phyloP scores from a whole-genome alignment of 805 yeast genomes.

The Zygotorulaspora chibaensis region DNA sequence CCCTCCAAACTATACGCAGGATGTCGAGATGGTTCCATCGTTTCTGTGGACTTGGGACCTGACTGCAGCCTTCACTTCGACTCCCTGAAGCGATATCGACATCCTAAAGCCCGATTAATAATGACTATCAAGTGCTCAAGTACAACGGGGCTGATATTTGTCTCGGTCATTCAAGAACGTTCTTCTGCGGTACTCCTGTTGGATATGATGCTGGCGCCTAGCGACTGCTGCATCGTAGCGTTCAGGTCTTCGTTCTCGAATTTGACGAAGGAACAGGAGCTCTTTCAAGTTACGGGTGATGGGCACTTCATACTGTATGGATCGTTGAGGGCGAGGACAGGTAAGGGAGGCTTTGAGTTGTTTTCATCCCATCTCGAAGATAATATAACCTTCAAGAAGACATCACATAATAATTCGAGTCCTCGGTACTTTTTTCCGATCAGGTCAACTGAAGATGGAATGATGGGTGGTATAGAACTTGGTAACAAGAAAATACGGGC shows the following conservation, averaged over 20 bases:
- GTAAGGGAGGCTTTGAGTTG: constrained; percentile 21
- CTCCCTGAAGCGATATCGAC: not conserved
- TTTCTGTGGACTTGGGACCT: constrained; percentile 4
- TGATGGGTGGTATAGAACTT: not conserved
- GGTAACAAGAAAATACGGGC: constrained; percentile 1
- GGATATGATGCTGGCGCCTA: constrained; percentile 4
- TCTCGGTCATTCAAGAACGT: constrained; percentile 12
- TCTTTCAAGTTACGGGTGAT: constrained; percentile 16
- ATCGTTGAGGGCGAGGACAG: constrained; percentile 5
- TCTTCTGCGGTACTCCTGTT: constrained; percentile 8
- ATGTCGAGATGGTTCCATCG: constrained; percentile 8
- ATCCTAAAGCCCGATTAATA: constrained; percentile 5
- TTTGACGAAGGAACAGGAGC: constrained; percentile 20
- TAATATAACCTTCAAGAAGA: constrained; percentile 10
- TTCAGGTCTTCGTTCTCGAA: constrained; percentile 18
- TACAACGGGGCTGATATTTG: constrained; percentile 9
- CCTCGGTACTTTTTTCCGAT: constrained; percentile 10
- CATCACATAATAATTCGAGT: not conserved
- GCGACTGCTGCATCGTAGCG: not conserved
- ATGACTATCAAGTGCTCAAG: constrained; percentile 10
- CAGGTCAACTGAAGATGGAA: constrained; percentile 4
- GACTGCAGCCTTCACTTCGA: constrained; percentile 1
- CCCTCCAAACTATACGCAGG: constrained; percentile 10
- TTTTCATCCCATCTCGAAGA: constrained; percentile 16
- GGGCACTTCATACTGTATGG: constrained; percentile 27